Evolutionary conservation across 2,329 filamentous ascomycete species (phyloP), one percentile per base, ranked within the genome.

Genomic region (Sphaceloma murrayae): DNA sequence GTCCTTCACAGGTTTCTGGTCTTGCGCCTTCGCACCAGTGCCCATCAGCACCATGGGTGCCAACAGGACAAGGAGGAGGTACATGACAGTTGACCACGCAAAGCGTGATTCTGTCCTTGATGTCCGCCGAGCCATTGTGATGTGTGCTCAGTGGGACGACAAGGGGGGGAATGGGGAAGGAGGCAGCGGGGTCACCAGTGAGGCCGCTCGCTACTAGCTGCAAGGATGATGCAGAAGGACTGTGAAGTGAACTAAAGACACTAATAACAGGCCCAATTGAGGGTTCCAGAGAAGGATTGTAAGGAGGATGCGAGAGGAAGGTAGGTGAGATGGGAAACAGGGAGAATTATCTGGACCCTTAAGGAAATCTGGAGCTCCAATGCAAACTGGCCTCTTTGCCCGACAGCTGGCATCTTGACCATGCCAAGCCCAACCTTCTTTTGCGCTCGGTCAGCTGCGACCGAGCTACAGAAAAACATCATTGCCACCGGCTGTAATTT

Each of bases 21-120:
- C 78, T 58, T 75, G 69, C 49, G 81, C 89, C 54, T 80, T 75
- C 55, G 74, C 80, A 27, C 55, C 50, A 38, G 58, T 74, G 67
- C 82, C 79, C 55, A 94, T 77, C 62, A 96, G 82, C 53, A 87
- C 82, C 61, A 94, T 74, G 55, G 88, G 87, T 53, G 83, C 75
- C 58, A 80, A 78, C 59, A 98, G 85, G 54, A 96, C 78, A 53
- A 94, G 78, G 62, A 86, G 78, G 58, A 95, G 82, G 73, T 94
- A 95, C 70, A 88, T 81, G 67, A 94, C 72, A 63, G 91, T 77
- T 70, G 77, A 86, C 87, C 75, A 95, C 73, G 49, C 49, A 50
- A 51, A 52, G 50, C 48, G 50, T 43, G 50, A 50, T 38, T 47
- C 48, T 24, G 48, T 43, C 33, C 48, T 46, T 34, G 42, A 34